Conservation (phyloP, 345 rosid genomes). For the Dipteronia dyeriana region DNA sequence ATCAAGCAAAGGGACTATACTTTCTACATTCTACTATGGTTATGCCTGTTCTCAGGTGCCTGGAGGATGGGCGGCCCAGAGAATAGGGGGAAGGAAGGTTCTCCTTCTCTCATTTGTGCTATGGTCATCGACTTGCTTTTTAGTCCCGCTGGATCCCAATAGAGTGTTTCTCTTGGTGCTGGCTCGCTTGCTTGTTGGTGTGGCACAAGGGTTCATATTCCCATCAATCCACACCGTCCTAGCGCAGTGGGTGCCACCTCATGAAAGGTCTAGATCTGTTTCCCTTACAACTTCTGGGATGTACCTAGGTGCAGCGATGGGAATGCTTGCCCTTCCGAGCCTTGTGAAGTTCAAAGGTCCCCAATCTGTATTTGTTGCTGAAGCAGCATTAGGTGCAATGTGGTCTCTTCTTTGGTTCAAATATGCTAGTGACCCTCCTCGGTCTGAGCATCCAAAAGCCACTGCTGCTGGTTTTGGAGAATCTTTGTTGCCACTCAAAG, state of each 20-base stretch:
- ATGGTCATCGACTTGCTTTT: slow-evolving; percentile 90
- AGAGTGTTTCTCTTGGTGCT: slow-evolving; percentile 56
- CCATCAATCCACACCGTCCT: slow-evolving; percentile 96
- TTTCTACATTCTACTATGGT: slow-evolving; percentile 86
- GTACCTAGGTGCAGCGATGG: slow-evolving; percentile 97
- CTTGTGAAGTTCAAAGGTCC: slow-evolving; percentile 88
- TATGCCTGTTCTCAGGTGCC: slow-evolving; percentile 97
- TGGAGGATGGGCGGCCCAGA: slow-evolving; percentile 99
- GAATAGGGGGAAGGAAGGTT: slow-evolving; percentile 81
- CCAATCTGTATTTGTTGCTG: slow-evolving; percentile 80
- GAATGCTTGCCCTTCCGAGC: slow-evolving; percentile 91
- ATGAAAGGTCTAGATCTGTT: slow-evolving; percentile 93
- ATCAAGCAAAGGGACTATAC: slow-evolving; percentile 86
- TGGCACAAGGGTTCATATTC: slow-evolving; percentile 96
- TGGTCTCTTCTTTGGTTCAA: slow-evolving; percentile 90
- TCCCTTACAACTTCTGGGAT: slow-evolving; percentile 95
- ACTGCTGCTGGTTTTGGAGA: slow-evolving; percentile 88
- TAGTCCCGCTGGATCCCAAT: slow-evolving; percentile 83
- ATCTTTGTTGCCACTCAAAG: slow-evolving; percentile 65
- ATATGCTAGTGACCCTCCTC: slow-evolving; percentile 87
- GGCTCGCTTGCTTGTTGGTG: slow-evolving; percentile 96
- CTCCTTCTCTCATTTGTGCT: slow-evolving; percentile 84
- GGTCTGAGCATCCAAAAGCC: slow-evolving; percentile 90
- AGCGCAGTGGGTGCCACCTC: slow-evolving; percentile 99
- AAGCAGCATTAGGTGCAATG: slow-evolving; percentile 79